Base-by-base conservation (phyloP, 495 filamentous ascomycete species). In the Penicillium pulvis region DNA sequence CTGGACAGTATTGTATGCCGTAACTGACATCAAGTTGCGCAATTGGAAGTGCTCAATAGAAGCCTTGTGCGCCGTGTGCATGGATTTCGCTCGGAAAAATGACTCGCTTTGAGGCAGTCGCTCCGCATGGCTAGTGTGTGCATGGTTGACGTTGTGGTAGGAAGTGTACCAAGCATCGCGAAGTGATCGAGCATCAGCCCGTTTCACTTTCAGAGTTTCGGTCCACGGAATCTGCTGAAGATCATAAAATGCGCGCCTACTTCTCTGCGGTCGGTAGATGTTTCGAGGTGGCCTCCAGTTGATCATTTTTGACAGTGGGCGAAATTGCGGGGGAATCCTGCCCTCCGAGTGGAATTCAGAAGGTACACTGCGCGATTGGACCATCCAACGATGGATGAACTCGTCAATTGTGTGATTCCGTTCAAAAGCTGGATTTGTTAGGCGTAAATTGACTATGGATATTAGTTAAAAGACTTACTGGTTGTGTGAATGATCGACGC, bases 31-130 rank as follows among this genome's bases (percentile, higher is more conserved):
- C 2, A 94, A 73, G 68, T 96, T 93, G 48, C 93, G 90, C 16
- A 97, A 83, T 64, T 98, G 93, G 63, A 96, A 97, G 71, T 97
- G 93, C 36, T 88, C 77, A 24, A 93, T 74, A 28, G 81, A 81
- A 19, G 90, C 82, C 43, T 84, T 81, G 28, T 83, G 81, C 36
- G 76, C 72, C 4, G 89, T 84, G 56, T 89, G 82, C 84, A 92
- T 91, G 28, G 83, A 79, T 19, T 83, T 83, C 60, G 88, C 94
- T 16, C 80, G 77, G 72, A 91, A 93, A 69, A 81, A 91, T 1
- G 51, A 52, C 49, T 78, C 77, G 9, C 60, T 56, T 16, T 58
- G 57, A 4, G 71, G 65, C 7, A 78, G 67, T 17, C 59, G 62
- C 26, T 65, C 57, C 6, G 72, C 68, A 26, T 62, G 55, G 28